These are phyloP conservation scores for Podospora pseudopauciseta DNA, from an alignment of 495 filamentous ascomycete genomes.

Conservation along the genomic window DNA sequence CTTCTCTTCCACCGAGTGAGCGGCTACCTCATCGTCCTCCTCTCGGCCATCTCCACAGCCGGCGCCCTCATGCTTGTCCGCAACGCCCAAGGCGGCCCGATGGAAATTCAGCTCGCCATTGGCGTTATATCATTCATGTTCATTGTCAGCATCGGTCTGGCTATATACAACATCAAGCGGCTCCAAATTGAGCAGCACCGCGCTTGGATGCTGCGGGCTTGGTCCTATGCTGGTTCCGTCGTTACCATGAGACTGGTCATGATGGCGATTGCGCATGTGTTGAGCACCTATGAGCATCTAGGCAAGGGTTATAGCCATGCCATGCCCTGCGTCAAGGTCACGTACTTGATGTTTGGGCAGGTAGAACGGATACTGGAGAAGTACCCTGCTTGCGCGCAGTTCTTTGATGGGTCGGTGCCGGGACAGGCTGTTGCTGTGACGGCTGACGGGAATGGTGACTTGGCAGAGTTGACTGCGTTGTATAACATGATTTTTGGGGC, in stretches of 20 bases:
- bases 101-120: constrained; percentile 37
- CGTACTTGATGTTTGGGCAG: constrained; percentile 21
- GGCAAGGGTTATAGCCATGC: constrained; percentile 31
- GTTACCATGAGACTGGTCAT: constrained; percentile 48
- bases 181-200: constrained; percentile 56
- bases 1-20: constrained; percentile 51
- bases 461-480: constrained; percentile 30
- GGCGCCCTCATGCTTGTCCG: constrained; percentile 46
- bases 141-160: constrained; percentile 33
- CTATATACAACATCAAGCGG: constrained; percentile 51
- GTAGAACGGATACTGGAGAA: constrained; percentile 8
- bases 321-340: constrained; percentile 42
- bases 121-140: constrained; percentile 40
- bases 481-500: constrained; percentile 42
- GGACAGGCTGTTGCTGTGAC: constrained; percentile 29
- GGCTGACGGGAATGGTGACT: constrained; percentile 22
- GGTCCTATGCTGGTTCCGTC: constrained; percentile 45
- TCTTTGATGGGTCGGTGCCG: constrained; percentile 20
- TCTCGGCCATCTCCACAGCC: constrained; percentile 39
- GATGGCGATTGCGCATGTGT: constrained; percentile 32
- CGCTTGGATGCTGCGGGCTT: constrained; percentile 54
- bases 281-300: constrained; percentile 7
- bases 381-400: constrained; percentile 42
- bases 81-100: constrained; percentile 43
- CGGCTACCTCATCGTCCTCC: constrained; percentile 48